Percentiles rank a stretch among this genome's conserved stretches.
Evolutionary conservation across 202 grass and related monocot genomes (phyloP).

Genomic region (Eragrostis tef): DNA sequence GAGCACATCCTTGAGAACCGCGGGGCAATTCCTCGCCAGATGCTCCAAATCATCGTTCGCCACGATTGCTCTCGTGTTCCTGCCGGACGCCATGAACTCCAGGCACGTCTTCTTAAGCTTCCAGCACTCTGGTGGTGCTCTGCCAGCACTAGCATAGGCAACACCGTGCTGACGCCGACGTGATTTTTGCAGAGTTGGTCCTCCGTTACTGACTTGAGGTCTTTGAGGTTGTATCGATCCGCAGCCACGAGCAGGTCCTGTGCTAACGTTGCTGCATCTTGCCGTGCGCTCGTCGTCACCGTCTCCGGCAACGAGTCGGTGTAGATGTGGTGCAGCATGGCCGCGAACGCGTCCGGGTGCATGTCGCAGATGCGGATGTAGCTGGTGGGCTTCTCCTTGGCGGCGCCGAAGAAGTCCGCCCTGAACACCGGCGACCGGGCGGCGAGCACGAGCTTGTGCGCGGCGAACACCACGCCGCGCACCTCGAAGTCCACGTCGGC

Average conservation of each 20-base stretch:
- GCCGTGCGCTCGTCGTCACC: background rate
- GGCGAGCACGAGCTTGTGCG: conserved; percentile 30
- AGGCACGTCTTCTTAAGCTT: background rate
- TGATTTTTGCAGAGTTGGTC: background rate
- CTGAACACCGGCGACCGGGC: conserved; percentile 2
- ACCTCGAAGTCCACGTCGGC: conserved; percentile 17
- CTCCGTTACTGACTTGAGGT: background rate
- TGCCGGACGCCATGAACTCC: background rate
- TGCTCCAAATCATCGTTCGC: background rate
- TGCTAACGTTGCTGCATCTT: background rate
- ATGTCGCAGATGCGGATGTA: background rate
- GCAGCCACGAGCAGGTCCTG: background rate
- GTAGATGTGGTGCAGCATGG: background rate
- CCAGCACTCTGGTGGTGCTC: background rate
- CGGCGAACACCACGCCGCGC: conserved; percentile 5
- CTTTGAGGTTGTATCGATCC: background rate
- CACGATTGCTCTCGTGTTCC: background rate
- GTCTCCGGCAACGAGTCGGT: conserved; percentile 3
- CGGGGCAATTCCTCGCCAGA: background rate
- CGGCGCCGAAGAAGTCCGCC: background rate
- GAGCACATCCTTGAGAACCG: background rate
- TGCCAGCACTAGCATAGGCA: background rate
- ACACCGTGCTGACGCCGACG: background rate
- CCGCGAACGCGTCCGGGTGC: background rate
- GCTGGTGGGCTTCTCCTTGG: background rate